Percentiles rank a stretch among this genome's conserved stretches.
These are phyloP conservation scores for Biscutella laevigata DNA, from an alignment of 441 rosid genomes.

Conservation along the genomic window DNA sequence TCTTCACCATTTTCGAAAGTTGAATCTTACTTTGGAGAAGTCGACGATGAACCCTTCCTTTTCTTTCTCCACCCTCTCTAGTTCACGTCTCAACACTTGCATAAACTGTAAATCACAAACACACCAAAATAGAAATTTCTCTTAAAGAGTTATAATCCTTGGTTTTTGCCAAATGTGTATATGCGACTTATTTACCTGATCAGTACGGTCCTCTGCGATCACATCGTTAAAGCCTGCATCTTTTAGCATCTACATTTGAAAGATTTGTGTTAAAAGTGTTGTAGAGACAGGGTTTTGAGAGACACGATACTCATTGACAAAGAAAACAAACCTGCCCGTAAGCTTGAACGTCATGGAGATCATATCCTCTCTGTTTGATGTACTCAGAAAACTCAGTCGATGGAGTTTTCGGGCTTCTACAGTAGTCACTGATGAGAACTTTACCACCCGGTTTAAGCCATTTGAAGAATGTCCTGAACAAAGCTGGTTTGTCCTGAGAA, in stretches of 20 bases:
- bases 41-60: constrained; percentile 56
- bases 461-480: constrained; percentile 78
- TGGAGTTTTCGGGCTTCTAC: constrained; percentile 62
- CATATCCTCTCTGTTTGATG: constrained; percentile 89
- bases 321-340: constrained; percentile 64
- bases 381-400: constrained; percentile 62
- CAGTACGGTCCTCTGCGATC: constrained; percentile 77
- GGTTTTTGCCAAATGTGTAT: neutral
- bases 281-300: neutral
- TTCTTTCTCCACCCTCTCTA: constrained; percentile 52
- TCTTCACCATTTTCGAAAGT: neutral
- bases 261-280: neutral
- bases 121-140: neutral
- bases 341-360: constrained; percentile 75
- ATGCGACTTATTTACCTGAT: constrained; percentile 43
- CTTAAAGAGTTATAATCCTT: neutral
- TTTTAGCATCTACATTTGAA: constrained; percentile 60
- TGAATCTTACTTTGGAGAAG: constrained; percentile 55
- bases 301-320: too few relatives aligned
- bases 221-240: constrained; percentile 77
- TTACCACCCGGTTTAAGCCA: constrained; percentile 97
- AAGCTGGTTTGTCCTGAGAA: constrained; percentile 77
- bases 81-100: constrained; percentile 57
- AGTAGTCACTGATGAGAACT: constrained; percentile 90
- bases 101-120: constrained; percentile 44